Evolutionary conservation across 1,139 yeast genomes (phyloP).

Genomic region (Zygosaccharomyces sapae): DNA sequence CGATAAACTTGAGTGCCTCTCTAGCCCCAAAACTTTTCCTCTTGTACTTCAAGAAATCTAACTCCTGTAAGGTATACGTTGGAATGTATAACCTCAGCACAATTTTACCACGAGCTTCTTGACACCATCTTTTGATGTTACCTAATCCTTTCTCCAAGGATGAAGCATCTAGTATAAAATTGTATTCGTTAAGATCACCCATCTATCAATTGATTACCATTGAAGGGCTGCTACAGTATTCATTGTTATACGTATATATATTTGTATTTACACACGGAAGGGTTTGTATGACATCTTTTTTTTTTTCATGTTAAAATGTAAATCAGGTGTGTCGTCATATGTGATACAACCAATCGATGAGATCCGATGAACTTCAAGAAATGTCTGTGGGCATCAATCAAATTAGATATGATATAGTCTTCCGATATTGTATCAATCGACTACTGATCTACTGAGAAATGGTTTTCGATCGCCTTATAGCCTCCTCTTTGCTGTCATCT

Average conservation of each 20-base stretch:
- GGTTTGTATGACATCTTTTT: not conserved
- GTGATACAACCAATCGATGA: not conserved
- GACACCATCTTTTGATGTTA: conserved; percentile 33
- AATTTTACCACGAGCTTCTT: conserved; percentile 18
- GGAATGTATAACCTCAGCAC: conserved; percentile 31
- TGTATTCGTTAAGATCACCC: conserved; percentile 19
- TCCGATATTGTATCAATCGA: no score
- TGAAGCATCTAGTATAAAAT: conserved; percentile 34
- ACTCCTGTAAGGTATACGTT: conserved; percentile 30
- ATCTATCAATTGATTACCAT: conserved; percentile 4
- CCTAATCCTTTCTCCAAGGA: conserved; percentile 36
- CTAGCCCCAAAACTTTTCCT: conserved; percentile 30
- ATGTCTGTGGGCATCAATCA: not conserved
- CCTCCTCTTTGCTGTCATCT: not conserved
- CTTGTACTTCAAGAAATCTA: conserved; percentile 29
- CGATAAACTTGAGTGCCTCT: conserved; percentile 32
- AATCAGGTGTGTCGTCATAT: not conserved
- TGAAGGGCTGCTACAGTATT: not conserved
- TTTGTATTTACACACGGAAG: not conserved
- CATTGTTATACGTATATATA: not conserved
- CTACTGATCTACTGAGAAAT: no score
- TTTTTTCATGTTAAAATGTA: not conserved
- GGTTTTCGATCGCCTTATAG: not conserved
- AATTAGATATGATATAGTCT: not conserved
- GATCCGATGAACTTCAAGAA: not conserved